Conservation (phyloP, 805 yeast species). For the Saturnispora mendoncae region DNA sequence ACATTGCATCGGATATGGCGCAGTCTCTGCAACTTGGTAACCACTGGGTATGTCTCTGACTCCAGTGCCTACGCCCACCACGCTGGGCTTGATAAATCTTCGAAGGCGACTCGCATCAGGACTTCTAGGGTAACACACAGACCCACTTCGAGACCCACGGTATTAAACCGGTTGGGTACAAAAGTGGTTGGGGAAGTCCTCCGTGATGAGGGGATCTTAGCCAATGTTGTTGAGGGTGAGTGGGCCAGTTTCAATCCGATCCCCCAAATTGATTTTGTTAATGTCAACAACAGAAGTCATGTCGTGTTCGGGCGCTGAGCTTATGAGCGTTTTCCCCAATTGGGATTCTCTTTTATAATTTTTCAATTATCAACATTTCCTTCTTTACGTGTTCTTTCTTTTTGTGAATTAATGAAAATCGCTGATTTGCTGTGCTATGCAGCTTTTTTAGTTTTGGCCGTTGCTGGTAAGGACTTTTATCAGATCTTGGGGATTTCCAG, state of each 20-base stretch:
- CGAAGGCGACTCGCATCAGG: slow-evolving; percentile 25
- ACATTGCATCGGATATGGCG: slow-evolving; percentile 27
- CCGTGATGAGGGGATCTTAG: slow-evolving; percentile 14
- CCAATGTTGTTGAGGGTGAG: slow-evolving; percentile 10
- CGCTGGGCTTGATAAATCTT: slow-evolving; percentile 17
- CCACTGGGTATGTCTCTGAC: slow-evolving; percentile 30
- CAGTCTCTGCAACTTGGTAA: slow-evolving; percentile 24
- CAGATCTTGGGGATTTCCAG: slow-evolving; percentile 59
- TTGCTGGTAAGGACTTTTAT: slow-evolving; percentile 36
- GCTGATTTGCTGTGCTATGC: slow-evolving; percentile 4
- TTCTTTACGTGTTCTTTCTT: background rate
- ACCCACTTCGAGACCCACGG: slow-evolving; percentile 24
- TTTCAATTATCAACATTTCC: background rate
- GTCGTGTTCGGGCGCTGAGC: background rate
- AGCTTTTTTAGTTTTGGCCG: slow-evolving; percentile 13
- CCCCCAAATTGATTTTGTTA: too few relatives aligned
- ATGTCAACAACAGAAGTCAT: background rate
- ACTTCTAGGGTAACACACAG: slow-evolving; percentile 25
- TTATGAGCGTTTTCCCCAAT: background rate
- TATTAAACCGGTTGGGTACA: slow-evolving; percentile 18
- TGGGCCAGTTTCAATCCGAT: background rate
- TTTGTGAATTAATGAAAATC: background rate
- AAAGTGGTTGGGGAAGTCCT: slow-evolving; percentile 21
- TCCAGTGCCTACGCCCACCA: slow-evolving; percentile 24
- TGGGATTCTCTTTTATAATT: background rate